These are phyloP conservation scores for Ascochyta rabiei DNA, from an alignment of 2,329 filamentous ascomycete species.

Conservation along the genomic window DNA sequence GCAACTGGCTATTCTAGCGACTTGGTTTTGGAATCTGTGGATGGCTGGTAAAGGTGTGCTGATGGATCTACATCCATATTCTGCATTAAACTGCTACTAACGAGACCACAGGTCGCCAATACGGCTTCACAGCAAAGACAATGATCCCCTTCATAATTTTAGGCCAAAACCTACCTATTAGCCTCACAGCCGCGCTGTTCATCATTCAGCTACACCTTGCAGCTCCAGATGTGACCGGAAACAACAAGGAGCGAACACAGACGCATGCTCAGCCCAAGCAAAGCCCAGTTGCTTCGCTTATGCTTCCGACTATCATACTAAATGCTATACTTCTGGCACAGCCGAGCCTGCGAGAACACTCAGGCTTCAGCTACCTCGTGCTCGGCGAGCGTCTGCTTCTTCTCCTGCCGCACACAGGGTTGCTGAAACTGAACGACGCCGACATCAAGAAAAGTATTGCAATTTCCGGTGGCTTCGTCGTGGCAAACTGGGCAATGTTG, in stretches of 20 bases:
- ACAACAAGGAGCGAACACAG: background rate
- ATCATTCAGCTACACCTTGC: constrained; percentile 35
- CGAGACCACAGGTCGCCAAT: constrained; percentile 19
- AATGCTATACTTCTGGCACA: constrained; percentile 31
- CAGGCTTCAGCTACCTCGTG: constrained; percentile 28
- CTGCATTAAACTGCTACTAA: background rate
- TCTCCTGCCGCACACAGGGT: constrained; percentile 28
- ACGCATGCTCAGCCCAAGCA: background rate
- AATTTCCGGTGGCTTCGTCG: constrained; percentile 32
- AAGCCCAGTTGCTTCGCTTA: constrained; percentile 22
- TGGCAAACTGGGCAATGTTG: constrained; percentile 30
- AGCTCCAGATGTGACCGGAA: constrained; percentile 15
- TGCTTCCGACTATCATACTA: constrained; percentile 36
- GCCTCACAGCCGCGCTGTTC: constrained; percentile 35
- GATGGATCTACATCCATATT: background rate
- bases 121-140: constrained; percentile 8
- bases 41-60: constrained; percentile 34
- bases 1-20: constrained; percentile 33
- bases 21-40: constrained; percentile 42
- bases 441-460: constrained; percentile 31
- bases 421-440: constrained; percentile 20
- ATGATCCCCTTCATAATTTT: constrained; percentile 36
- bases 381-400: constrained; percentile 29
- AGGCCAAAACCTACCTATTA: constrained; percentile 38
- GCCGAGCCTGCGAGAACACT: constrained; percentile 21